Evolutionary conservation across 257 asterid species (phyloP), one percentile per base, ranked within the genome.

Genomic region (Ocimum tenuiflorum): DNA sequence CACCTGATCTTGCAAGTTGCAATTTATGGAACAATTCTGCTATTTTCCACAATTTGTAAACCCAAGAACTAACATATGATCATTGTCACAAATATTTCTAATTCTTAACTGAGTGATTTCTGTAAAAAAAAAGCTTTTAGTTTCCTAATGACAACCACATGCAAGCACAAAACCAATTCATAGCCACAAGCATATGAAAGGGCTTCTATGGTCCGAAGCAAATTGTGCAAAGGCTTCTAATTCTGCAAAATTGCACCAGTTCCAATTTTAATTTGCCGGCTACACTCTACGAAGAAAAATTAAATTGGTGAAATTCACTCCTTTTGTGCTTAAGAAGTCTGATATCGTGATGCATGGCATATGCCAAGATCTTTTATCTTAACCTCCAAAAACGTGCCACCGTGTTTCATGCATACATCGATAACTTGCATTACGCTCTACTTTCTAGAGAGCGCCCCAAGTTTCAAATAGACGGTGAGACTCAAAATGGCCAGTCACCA

Each of bases 401-500:
- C 33, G 43, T 23, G n/a, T 57, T 58, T 24, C 18, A 38, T 35
- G 35, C 38, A 48, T 46, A 38, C 13, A 51, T 42, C 35, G 55
- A 50, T 75, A 39, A 64, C 70, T 35, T 51, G 73, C 3, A 64
- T 20, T 50, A 39, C 59, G 68, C 52, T 73, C 47, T 29, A 33
- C 48, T 48, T 57, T 72, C 71, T 56, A 94, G 90, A 71, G 90
- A 81, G 74, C 87, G 87, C 24, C 87, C 85, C n/a, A 81, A 77
- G 75, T 79, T 74, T 69, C 87, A 77, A 67, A 39, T 77, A 35
- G 87, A 81, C 8, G 90, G 68, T 38, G 85, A 81, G 68, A 18
- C 73, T 59, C 69, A 72, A 74, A 63, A 73, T 71, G 73, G 81
- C 15, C 77, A 76, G 46, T 69, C 71, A 35, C 70, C 81, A 41